Evolutionary conservation across 2,329 filamentous ascomycete genomes (phyloP), one percentile per base, ranked within the genome.

Genomic region (Aureobasidium sp.): DNA sequence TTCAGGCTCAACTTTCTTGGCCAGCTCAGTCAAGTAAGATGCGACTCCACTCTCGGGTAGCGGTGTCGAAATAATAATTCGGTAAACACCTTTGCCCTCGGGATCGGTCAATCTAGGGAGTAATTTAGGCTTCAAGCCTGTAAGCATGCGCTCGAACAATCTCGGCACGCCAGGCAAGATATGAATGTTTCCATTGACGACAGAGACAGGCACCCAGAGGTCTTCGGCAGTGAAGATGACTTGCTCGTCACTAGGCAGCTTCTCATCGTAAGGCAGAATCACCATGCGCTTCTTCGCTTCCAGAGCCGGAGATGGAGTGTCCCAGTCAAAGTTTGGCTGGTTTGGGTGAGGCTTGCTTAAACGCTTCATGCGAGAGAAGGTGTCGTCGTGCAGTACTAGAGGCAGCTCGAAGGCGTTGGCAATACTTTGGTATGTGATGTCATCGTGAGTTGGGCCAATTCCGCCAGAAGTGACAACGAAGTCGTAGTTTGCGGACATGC

Each of bases 401-500:
- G 84, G 80, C 6, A 96, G 76, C 38, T 75, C 72, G 68, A 96
- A 97, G 6, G 90, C 93, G 67, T 89, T 90, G 59, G 88, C 90
- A 67, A 98, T 94, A 34, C 89, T 91, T 65, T 87, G 78, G 72
- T 98, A 98, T 22, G 93, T 97, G 61, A 97, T 97, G 67, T 98
- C 93, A 70, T 98, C 93, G 74, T 97, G 91, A 53, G 91, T 97
- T 59, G 93, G 93, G 10, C 91, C 91, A 64, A 98, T 97, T 25
- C 93, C 91, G 60, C 93, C 91, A 62, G 87, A 93, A 6, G 93
- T 97, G 4, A 97, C 88, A 40, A 98, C 88, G 67, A 97, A 88
- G 70, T 97, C 93, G 66, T 96, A 97, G 59, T 80, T 84, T 49
- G 79, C 77, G 65, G 88, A 94, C 90, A 98, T 95, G 58, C 90